A percentile compares a stretch with the other conserved stretches of the same genome.
phyloP scores from a whole-genome alignment of 2,329 filamentous ascomycete species.

The Clathrospora elynae region DNA sequence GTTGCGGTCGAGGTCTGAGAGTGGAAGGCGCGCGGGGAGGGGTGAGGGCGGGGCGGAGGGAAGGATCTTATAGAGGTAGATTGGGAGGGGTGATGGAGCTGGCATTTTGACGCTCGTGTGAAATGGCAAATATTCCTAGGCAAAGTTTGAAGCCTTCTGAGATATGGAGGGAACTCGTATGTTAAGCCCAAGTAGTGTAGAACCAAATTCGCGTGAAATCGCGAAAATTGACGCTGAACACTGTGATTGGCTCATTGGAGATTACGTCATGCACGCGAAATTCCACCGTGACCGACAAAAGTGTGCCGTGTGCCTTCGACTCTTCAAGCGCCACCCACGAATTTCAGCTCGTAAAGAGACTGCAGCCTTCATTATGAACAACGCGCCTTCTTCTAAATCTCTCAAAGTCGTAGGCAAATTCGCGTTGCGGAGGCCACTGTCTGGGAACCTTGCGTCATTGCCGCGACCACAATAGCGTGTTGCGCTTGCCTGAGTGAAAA shows the following conservation, averaged over 20 bases:
- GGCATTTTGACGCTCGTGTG: conserved; percentile 32
- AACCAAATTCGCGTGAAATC: no score
- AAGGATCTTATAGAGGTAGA: conserved; percentile 64
- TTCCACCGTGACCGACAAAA: conserved; percentile 10
- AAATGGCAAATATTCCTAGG: no score
- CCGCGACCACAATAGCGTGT: no score
- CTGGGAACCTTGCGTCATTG: neutral
- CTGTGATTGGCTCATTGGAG: conserved; percentile 14
- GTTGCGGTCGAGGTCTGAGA: conserved; percentile 63
- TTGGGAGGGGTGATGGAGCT: conserved; percentile 41
- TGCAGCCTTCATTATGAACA: conserved; percentile 5
- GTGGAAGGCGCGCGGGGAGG: conserved; percentile 60
- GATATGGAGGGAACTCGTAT: no score
- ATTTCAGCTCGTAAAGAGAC: conserved; percentile 4
- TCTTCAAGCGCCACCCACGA: conserved; percentile 15
- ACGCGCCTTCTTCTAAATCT: conserved; percentile 1
- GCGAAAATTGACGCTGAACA: no score
- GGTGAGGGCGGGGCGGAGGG: conserved; percentile 59
- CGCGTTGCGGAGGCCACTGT: neutral
- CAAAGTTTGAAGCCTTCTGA: no score
- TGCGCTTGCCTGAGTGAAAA: neutral
- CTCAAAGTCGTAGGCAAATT: neutral
- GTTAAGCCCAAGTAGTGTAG: no score
- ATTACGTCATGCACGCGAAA: conserved; percentile 22
- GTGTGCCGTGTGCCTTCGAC: no score